A percentile compares a stretch with the other conserved stretches of the same genome.
Evolutionary conservation across 2,329 filamentous ascomycete species (phyloP).

Genomic region (Septoria petroselini): DNA sequence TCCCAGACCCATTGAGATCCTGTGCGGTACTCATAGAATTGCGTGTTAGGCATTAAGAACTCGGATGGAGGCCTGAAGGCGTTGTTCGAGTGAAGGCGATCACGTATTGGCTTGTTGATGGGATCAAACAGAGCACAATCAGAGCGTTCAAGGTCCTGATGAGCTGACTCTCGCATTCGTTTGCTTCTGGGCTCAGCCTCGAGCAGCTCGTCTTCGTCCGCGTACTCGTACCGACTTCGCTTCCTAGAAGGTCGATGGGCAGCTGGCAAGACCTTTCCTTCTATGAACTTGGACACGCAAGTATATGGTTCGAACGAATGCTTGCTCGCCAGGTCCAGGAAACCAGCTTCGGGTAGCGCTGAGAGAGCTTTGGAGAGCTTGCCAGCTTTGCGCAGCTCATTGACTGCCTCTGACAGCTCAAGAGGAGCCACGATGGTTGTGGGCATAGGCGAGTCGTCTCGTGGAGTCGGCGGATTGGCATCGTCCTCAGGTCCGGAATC

Average conservation of each 20-base stretch:
- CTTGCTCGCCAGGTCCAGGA: slow-evolving; percentile 15
- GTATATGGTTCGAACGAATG: slow-evolving; percentile 19
- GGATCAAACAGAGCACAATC: slow-evolving; percentile 85
- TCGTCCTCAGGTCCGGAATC: slow-evolving; percentile 37
- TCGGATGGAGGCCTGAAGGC: slow-evolving; percentile 92
- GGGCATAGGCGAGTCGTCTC: slow-evolving; percentile 16
- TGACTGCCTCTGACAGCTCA: slow-evolving; percentile 30
- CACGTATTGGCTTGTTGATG: slow-evolving; percentile 83
- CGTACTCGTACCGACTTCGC: slow-evolving; percentile 78
- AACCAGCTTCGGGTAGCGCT: slow-evolving; percentile 29
- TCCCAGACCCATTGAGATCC: slow-evolving; percentile 88
- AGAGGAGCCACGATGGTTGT: slow-evolving; percentile 30
- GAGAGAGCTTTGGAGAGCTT: slow-evolving; percentile 32
- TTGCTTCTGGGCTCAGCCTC: slow-evolving; percentile 39
- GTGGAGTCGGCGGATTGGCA: slow-evolving; percentile 30
- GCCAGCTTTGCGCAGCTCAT: slow-evolving; percentile 29
- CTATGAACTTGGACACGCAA: slow-evolving; percentile 78
- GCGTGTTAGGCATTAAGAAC: slow-evolving; percentile 81
- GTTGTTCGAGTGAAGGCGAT: slow-evolving; percentile 84
- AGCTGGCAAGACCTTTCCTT: slow-evolving; percentile 71
- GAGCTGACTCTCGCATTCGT: slow-evolving; percentile 42
- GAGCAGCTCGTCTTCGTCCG: slow-evolving; percentile 57
- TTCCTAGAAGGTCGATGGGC: slow-evolving; percentile 66
- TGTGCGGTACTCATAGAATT: slow-evolving; percentile 82
- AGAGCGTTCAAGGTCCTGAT: slow-evolving; percentile 65